Evolutionary conservation across 1,284 basidiomycete genomes (phyloP), one percentile per base, ranked within the genome.

Genomic region (Abortiporus biennis): DNA sequence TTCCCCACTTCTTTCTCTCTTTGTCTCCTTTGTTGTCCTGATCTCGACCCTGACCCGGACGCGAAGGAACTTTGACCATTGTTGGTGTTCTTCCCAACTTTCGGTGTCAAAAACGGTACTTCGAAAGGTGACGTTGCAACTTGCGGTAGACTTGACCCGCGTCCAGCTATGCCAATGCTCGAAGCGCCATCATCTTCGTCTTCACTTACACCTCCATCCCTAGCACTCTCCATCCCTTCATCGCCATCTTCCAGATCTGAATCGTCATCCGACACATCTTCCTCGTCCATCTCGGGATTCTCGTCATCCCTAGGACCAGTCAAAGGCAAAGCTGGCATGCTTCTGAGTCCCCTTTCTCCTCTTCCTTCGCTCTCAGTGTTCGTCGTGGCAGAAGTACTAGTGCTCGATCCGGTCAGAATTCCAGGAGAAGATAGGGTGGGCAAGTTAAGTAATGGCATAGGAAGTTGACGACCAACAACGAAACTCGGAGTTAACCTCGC

Each of bases 271-370:
- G 64, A 66, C 12, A 64, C 59, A 13, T 25, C 37, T 22, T 39
- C 37, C 29, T 66, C 66, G 12, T 58, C 67, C 15, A 66, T 49
- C 22, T 51, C 58, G 30, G 57, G 59, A 35, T 63, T 60, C 24
- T 71, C 69, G 44, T 66, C 65, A 37, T 67, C 64, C 6, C 54
- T 58, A 16, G 50, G 56, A 13, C 74, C 74, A 38, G 68, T 63
- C 61, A 67, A 65, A 19, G 69, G 68, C 39, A 80, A 51, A 19
- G 68, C 71, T 16, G 76, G 76, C 54, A 78, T 66, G 46, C 64
- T 72, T 27, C 67, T 62, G 38, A 78, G 47, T 3, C 65, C 57
- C 6, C 37, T 19, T 29, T 25, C 6, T 17, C 9, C 11, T 34
- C 33, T 34, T 16, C 33, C 33, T 12, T 17, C 33, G 9, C 33